These are phyloP conservation scores for Volutella citrinella DNA, from an alignment of 2,329 filamentous ascomycete genomes.

Conservation along the genomic window DNA sequence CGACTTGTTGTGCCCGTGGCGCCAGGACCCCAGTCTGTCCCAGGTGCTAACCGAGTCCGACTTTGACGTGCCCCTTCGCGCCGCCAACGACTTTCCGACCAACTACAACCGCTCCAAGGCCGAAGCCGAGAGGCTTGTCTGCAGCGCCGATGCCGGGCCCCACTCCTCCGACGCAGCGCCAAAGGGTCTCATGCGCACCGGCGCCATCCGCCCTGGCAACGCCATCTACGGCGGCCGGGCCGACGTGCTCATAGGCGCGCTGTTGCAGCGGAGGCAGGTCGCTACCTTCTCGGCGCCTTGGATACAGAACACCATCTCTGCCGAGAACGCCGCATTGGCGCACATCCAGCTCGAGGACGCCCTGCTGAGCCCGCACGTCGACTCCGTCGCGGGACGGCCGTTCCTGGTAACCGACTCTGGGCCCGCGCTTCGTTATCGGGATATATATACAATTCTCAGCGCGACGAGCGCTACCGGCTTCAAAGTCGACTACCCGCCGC, in stretches of 20 bases:
- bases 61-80: conserved; percentile 36
- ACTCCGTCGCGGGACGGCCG: conserved; percentile 41
- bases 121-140: conserved; percentile 49
- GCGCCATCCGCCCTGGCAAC: conserved; percentile 51
- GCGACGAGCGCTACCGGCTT: conserved; percentile 30
- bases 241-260: conserved; percentile 29
- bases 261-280: conserved; percentile 34
- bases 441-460: conserved; percentile 36
- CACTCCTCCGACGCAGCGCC: conserved; percentile 10
- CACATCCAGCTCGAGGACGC: conserved; percentile 52
- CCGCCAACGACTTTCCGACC: conserved; percentile 39
- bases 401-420: conserved; percentile 51
- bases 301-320: conserved; percentile 48
- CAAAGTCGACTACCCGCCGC: conserved; percentile 29
- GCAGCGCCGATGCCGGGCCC: conserved; percentile 39
- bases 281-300: conserved; percentile 43
- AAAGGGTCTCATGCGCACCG: conserved; percentile 45
- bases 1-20: conserved; percentile 40
- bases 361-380: conserved; percentile 37
- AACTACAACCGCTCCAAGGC: conserved; percentile 52
- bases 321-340: conserved; percentile 50
- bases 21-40: conserved; percentile 34
- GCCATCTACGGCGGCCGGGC: conserved; percentile 49
- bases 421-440: conserved; percentile 38
- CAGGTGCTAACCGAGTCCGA: conserved; percentile 47